Percentiles rank a stretch among this genome's conserved stretches.
These are phyloP conservation scores for Saccharomycopsis babjevae DNA, from an alignment of 805 yeast species.

Conservation along the genomic window DNA sequence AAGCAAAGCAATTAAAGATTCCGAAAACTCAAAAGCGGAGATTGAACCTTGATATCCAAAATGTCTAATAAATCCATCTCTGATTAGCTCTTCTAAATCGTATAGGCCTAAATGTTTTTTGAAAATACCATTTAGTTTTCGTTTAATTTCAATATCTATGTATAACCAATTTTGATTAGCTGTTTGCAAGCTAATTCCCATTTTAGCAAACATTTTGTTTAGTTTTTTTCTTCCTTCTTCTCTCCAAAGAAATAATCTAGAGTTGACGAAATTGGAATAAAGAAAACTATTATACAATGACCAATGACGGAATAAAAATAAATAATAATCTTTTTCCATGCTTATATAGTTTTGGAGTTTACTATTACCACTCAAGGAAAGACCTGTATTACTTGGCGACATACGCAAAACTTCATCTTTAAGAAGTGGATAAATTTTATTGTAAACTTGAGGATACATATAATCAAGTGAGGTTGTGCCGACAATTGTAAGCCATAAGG, in stretches of 20 bases:
- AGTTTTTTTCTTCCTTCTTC: constrained; percentile 81
- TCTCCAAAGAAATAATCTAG: constrained; percentile 80
- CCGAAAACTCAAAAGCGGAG: constrained; percentile 89
- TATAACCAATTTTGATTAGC: constrained; percentile 91
- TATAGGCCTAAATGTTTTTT: constrained; percentile 59
- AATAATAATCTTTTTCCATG: constrained; percentile 74
- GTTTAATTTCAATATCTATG: constrained; percentile 71
- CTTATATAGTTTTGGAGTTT: constrained; percentile 33
- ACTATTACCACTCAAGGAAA: constrained; percentile 25
- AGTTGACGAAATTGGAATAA: constrained; percentile 84
- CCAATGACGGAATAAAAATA: constrained; percentile 87
- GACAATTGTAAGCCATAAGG: constrained; percentile 77
- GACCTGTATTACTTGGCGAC: constrained; percentile 28
- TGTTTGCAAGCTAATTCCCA: constrained; percentile 87
- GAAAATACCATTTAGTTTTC: constrained; percentile 59
- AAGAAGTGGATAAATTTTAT: constrained; percentile 58
- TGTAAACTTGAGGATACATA: constrained; percentile 65
- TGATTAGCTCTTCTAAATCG: constrained; percentile 71
- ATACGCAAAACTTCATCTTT: constrained; percentile 77
- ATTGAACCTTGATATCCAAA: constrained; percentile 83
- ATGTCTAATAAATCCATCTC: constrained; percentile 79
- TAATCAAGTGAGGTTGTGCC: constrained; percentile 79
- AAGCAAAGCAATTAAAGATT: constrained; percentile 72
- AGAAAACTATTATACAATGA: constrained; percentile 82
- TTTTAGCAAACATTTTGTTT: constrained; percentile 87